Evolutionary conservation across 768 basidiomycete species (phyloP).

Genomic region (Boletus reticulatus): DNA sequence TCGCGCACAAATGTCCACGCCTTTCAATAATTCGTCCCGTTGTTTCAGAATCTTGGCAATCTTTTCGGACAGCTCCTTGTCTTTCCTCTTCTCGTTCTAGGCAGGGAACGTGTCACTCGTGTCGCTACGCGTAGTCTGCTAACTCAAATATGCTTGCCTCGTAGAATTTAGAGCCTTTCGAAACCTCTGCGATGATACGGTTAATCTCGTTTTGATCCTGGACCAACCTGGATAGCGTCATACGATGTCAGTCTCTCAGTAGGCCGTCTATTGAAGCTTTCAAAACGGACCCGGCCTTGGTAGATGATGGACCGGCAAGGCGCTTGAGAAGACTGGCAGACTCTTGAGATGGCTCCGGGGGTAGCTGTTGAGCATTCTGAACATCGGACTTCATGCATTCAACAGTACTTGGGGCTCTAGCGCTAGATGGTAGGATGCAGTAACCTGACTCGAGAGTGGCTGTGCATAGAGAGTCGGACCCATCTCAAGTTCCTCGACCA

Average conservation of each 20-base stretch:
- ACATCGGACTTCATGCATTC: conserved; percentile 20
- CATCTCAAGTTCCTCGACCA: too few species aligned
- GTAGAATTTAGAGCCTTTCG: conserved; percentile 92
- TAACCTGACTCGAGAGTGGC: neutral
- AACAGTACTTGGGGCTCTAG: neutral
- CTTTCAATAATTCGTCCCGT: conserved; percentile 55
- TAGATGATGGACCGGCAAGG: conserved; percentile 85
- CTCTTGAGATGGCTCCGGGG: conserved; percentile 50
- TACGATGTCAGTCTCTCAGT: conserved; percentile 7
- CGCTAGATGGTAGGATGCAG: too few species aligned
- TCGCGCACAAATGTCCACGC: conserved; percentile 54
- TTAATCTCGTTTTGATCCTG: conserved; percentile 85
- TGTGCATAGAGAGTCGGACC: neutral
- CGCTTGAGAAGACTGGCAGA: conserved; percentile 70
- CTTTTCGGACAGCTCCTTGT: conserved; percentile 77
- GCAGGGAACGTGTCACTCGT: neutral
- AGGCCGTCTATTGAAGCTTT: neutral
- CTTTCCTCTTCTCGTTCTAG: conserved; percentile 88
- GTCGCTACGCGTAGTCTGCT: neutral
- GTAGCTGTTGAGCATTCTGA: conserved; percentile 17
- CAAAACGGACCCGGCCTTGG: conserved; percentile 76
- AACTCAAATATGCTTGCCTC: conserved; percentile 47
- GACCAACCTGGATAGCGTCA: conserved; percentile 47
- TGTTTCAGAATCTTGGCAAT: conserved; percentile 68
- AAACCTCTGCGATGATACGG: conserved; percentile 83